Base-by-base conservation (phyloP, 345 rosid species). In the Hevea brasiliensis region DNA sequence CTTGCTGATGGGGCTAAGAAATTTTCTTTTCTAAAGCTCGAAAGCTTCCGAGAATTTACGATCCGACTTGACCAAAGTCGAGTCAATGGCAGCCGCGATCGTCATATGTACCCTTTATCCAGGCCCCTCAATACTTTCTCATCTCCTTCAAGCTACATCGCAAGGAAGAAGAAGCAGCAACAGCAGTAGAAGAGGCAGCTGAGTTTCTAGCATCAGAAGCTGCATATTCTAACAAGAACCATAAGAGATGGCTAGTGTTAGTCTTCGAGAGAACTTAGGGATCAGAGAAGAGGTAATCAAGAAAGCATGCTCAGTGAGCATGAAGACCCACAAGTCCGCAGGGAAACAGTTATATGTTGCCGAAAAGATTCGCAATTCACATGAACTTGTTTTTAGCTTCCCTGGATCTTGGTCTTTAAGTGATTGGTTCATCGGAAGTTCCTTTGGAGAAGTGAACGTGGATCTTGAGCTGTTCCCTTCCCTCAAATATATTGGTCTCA, bases 371-470 rank as follows among this genome's bases (percentile, higher is more conserved):
- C 51, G 65, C 20, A 2, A 37, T 27, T 68, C 59, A 8, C 21
- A 80, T 7, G 85, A 74, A 7, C 71, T 83, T 44, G 24, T 81
- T n/a, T 81, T 91, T 76, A 74, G 86, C 76, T 90, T 91, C 78
- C 79, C 84, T 27, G 89, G 89, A 40, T 73, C 70, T 68, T 90
- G 87, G 86, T 72, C 77, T 44, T 44, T 23, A 13, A 20, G 35
- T 13, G 78, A 85, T 15, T 88, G 85, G 92, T 79, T 74, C 51
- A 29, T 76, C 17, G 21, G 44, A 3, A 41, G 45, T 17, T 71
- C 92, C 8, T 93, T 91, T 45, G 98, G 94, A 40, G 89, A 83
- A 65, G 77, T 74, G 4, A 63, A 75, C 79, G 78, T 87, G 70
- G 82, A 89, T 3, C 84, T 55, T 35, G 11, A 29, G 5, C 56